phyloP scores from a whole-genome alignment of 306 rosid genomes.

The Quercus bicolor region DNA sequence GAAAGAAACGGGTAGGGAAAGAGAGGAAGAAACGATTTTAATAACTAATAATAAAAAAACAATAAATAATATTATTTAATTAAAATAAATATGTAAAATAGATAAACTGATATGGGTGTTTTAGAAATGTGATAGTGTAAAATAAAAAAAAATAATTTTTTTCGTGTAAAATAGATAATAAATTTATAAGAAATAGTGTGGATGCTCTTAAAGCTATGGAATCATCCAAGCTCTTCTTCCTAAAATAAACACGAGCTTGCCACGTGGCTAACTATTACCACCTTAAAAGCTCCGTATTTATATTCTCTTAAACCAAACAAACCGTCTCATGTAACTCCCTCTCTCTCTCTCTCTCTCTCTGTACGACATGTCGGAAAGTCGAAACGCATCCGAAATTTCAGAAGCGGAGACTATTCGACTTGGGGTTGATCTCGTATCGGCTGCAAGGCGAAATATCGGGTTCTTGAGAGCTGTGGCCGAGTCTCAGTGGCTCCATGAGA shows the following conservation, averaged over 20 bases:
- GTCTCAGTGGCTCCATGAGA: conserved; percentile 57
- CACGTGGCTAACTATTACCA: not conserved
- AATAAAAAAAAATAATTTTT: too few relatives aligned
- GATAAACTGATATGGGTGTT: too few relatives aligned
- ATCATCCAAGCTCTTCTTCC: conserved; percentile 7
- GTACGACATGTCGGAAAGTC: conserved; percentile 41
- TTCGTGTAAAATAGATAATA: too few relatives aligned
- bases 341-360: not conserved
- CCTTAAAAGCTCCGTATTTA: not conserved
- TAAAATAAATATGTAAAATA: too few relatives aligned
- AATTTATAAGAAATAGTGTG: too few relatives aligned
- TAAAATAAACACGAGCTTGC: not conserved
- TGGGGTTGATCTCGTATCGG: conserved; percentile 69
- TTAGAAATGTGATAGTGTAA: too few relatives aligned
- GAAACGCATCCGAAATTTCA: conserved; percentile 44
- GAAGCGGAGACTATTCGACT: conserved; percentile 35
- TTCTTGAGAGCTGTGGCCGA: conserved; percentile 53
- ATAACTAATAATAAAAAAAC: too few relatives aligned
- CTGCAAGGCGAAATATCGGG: conserved; percentile 55
- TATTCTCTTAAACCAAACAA: conserved; percentile 10
- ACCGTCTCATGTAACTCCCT: not conserved
- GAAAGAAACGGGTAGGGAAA: too few relatives aligned
- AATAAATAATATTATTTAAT: too few relatives aligned
- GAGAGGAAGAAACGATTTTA: too few relatives aligned
- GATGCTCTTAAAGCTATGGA: too few relatives aligned